Conservation (phyloP, 2,329 filamentous ascomycete genomes). For the Lasiodiplodia hormozganensis region DNA sequence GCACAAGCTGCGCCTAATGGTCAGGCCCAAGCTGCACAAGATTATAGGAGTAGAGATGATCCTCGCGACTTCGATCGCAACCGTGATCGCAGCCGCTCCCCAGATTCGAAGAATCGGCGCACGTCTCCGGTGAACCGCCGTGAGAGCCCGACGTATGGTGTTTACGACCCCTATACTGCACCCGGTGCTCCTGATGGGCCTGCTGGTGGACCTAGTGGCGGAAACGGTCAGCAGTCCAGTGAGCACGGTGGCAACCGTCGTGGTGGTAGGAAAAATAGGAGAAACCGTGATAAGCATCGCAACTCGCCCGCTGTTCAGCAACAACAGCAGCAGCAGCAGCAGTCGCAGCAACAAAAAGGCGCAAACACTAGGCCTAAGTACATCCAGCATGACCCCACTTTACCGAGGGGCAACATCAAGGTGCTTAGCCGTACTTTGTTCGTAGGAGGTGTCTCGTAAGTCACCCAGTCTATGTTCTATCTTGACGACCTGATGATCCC, state of each 20-base stretch:
- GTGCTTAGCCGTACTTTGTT: slow-evolving; percentile 95
- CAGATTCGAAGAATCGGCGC: slow-evolving; percentile 74
- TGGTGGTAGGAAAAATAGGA: slow-evolving; percentile 58
- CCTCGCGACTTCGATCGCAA: slow-evolving; percentile 23
- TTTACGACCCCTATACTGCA: slow-evolving; percentile 69
- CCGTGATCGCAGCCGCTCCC: slow-evolving; percentile 64
- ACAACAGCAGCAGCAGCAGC: slow-evolving; percentile 17
- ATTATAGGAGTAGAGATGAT: slow-evolving; percentile 26
- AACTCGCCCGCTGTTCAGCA: slow-evolving; percentile 29
- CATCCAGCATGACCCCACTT: slow-evolving; percentile 76
- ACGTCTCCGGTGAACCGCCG: slow-evolving; percentile 67
- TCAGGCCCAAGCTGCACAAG: slow-evolving; percentile 21
- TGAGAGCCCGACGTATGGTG: slow-evolving; percentile 73
- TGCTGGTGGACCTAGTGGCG: neutral
- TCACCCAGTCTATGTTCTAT: slow-evolving; percentile 36
- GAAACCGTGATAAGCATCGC: slow-evolving; percentile 43
- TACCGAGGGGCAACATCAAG: slow-evolving; percentile 82
- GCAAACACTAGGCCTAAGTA: slow-evolving; percentile 64
- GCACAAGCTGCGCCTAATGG: slow-evolving; percentile 15
- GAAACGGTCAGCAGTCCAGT: slow-evolving; percentile 1
- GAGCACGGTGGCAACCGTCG: slow-evolving; percentile 64
- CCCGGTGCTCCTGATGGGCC: slow-evolving; percentile 42
- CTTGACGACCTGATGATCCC: neutral
- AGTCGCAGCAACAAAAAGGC: slow-evolving; percentile 30
- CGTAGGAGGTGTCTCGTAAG: slow-evolving; percentile 91